Base-by-base conservation (phyloP, 2,329 filamentous ascomycete genomes). In the Pestalotiopsis sp. region DNA sequence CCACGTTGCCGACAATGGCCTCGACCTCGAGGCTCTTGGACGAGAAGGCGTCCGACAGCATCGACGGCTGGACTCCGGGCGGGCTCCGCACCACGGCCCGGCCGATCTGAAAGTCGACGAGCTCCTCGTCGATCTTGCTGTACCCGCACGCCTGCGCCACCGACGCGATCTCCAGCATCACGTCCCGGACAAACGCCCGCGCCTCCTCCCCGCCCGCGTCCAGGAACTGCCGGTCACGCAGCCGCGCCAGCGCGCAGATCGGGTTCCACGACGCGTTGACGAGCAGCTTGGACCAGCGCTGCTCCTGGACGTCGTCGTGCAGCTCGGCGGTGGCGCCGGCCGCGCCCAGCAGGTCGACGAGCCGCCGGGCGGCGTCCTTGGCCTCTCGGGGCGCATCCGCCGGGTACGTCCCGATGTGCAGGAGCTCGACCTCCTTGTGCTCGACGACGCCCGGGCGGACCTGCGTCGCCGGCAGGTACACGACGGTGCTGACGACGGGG, bases 221-320 rank as follows among this genome's bases (percentile, higher is more conserved):
- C 4, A 88, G 72, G 59, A 87, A 85, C 2, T 82, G 78, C 0
- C 79, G 78, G 71, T 88, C 86, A 45, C 83, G 80, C 20, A 80
- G 80, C 12, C 82, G 78, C 3, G 84, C 83, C 7, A 88, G 77
- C 2, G 86, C 86, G 71, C 85, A 87, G 58, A 88, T 82, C 0
- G 87, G 85, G 72, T 89, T 89, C 84, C 85, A 88, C 3, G 83
- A 78, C 0, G 81, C 85, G 72, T 90, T 90, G 66, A 87, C 76
- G 0, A 88, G 76, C 20, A 89, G 79, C 75, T 90, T 90, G 55
- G 74, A 75, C 87, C 87, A 90, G 23, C 87, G 80, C 70, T 84
- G 80, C 4, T 76, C 72, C 73, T 89, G 87, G 31, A 90, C 79
- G 71, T 88, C 83, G 3, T 81, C 78, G 72, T 83, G 79, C 20